Evolutionary conservation across 306 rosid genomes (phyloP).

Genomic region (Cicer arietinum): DNA sequence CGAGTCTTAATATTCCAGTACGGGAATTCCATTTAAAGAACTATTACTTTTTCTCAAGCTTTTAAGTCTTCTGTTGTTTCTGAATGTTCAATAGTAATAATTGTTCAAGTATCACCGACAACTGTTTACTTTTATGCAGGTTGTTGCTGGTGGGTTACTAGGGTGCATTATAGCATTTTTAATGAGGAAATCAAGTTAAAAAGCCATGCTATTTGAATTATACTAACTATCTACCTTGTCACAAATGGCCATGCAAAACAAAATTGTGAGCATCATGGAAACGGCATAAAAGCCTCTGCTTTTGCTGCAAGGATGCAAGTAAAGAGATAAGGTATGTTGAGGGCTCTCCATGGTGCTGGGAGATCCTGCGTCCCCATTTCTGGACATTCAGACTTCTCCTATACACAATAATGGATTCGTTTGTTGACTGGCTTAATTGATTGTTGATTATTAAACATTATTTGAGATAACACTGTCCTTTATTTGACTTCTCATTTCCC

Average conservation of each 20-base stretch:
- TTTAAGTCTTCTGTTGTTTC: constrained; percentile 24
- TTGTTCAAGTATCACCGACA: not conserved
- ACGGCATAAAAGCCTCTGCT: constrained; percentile 17
- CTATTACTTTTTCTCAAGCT: constrained; percentile 18
- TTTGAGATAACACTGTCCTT: constrained; percentile 12
- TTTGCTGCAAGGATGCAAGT: constrained; percentile 38
- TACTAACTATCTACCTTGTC: constrained; percentile 35
- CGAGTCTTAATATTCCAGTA: not conserved
- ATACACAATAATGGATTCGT: constrained; percentile 28
- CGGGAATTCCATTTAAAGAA: not conserved
- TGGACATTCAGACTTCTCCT: constrained; percentile 30
- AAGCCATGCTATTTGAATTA: constrained; percentile 25
- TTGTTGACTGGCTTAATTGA: constrained; percentile 25
- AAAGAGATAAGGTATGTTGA: constrained; percentile 33
- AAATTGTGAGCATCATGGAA: constrained; percentile 31
- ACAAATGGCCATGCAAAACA: constrained; percentile 17
- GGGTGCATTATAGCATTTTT: constrained; percentile 78
- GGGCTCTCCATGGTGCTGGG: constrained; percentile 38
- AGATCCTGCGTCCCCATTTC: constrained; percentile 28
- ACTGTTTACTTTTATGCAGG: constrained; percentile 54
- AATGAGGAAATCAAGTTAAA: constrained; percentile 49
- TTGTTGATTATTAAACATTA: constrained; percentile 17
- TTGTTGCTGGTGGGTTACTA: constrained; percentile 77
- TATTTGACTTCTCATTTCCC: constrained; percentile 1
- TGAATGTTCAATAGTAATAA: constrained; percentile 3